A percentile compares a stretch with the other conserved stretches of the same genome.
phyloP scores from a whole-genome alignment of 2,329 filamentous ascomycete genomes.

The Leptodontidium sp. region DNA sequence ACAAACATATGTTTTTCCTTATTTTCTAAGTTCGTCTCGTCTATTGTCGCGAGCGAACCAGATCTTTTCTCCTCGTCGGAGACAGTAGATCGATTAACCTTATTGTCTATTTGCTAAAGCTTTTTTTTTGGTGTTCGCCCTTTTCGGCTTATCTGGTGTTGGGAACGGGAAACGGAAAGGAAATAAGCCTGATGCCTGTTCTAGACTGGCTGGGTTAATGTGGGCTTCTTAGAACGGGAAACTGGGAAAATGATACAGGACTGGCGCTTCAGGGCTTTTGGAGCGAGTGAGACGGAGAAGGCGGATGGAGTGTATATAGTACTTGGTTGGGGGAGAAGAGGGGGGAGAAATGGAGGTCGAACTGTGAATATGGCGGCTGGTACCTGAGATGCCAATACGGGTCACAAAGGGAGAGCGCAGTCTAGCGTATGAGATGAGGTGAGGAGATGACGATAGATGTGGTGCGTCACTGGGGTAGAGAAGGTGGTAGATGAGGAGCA shows the following conservation, averaged over 20 bases:
- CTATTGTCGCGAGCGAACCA: neutral
- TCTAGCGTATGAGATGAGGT: conserved; percentile 32
- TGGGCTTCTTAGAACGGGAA: neutral
- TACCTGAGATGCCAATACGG: conserved; percentile 38
- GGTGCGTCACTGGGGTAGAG: neutral
- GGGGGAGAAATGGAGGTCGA: conserved; percentile 12
- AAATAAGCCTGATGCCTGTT: conserved; percentile 8
- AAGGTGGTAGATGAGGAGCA: neutral
- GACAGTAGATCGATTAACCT: neutral
- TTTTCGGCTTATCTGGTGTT: conserved; percentile 4
- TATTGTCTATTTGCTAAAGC: conserved; percentile 25
- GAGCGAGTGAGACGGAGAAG: neutral
- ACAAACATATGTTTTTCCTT: conserved; percentile 24
- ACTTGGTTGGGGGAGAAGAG: neutral
- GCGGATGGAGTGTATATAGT: conserved; percentile 21
- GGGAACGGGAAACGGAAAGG: neutral
- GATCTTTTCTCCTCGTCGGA: neutral
- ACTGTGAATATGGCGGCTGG: conserved; percentile 42
- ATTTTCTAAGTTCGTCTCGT: conserved; percentile 21
- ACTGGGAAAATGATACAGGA: conserved; percentile 10
- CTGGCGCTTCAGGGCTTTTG: conserved; percentile 18
- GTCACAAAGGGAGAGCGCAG: conserved; percentile 45
- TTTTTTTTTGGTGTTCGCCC: conserved; percentile 14
- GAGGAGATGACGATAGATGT: conserved; percentile 8
- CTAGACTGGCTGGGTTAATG: conserved; percentile 9